Evolutionary conservation across 208 protist species (phyloP).

Genomic region (Leishmania tarentolae): DNA sequence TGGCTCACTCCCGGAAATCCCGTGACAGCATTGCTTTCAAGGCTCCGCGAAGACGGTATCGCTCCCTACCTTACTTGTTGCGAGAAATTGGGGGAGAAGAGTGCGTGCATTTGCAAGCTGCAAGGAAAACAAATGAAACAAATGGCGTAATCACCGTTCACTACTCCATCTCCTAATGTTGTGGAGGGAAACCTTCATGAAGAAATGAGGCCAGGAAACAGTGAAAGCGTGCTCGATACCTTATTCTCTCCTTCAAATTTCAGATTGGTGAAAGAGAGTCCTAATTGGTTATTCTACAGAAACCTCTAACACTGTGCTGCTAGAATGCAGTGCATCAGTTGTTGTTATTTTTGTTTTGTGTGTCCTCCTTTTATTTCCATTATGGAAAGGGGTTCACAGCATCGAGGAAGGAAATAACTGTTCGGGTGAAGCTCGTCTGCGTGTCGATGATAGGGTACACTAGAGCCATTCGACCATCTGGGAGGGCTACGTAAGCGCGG

Average conservation of each 20-base stretch:
- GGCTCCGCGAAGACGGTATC: not conserved
- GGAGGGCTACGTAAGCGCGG: constrained; percentile 88
- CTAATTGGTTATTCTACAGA: constrained; percentile 25
- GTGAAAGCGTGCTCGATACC: not conserved
- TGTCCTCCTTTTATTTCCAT: not conserved
- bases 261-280: constrained; percentile 8
- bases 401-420: constrained; percentile 83
- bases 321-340: not conserved
- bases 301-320: not conserved
- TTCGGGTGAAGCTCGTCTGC: constrained; percentile 72
- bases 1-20: not conserved
- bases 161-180: not conserved
- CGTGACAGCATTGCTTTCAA: not conserved
- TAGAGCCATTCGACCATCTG: constrained; percentile 90
- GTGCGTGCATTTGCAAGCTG: too few species aligned
- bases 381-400: constrained; percentile 85
- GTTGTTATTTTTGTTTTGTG: not conserved
- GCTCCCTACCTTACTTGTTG: not conserved
- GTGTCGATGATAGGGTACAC: constrained; percentile 91
- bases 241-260: constrained; percentile 4
- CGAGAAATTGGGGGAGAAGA: not conserved
- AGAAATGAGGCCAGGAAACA: not conserved
- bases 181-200: not conserved
- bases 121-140: not conserved
- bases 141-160: not conserved